phyloP scores from a whole-genome alignment of 805 yeast species.

The Saccharomycopsis fibuligera region DNA sequence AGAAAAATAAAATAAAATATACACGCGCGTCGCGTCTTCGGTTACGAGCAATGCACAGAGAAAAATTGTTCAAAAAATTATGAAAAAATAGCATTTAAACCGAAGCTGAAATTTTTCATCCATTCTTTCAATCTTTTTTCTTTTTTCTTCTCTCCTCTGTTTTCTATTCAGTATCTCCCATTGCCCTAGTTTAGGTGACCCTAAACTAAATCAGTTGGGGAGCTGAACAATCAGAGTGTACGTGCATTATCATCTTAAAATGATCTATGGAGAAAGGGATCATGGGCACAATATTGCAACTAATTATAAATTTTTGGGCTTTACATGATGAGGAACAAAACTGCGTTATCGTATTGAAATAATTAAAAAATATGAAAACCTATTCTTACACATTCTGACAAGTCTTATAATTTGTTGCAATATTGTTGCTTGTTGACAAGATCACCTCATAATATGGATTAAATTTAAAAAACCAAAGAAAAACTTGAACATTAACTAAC shows the following conservation, averaged over 20 bases:
- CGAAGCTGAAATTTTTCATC: not conserved
- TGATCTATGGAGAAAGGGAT: not conserved
- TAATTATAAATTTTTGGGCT: not conserved
- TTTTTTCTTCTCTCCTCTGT: not conserved
- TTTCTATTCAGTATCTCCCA: not conserved
- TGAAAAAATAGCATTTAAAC: too few species aligned
- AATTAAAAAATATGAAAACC: conserved; percentile 13
- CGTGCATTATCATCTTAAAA: not conserved
- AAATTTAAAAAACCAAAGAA: too few species aligned
- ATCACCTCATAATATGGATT: too few species aligned
- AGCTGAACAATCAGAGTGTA: not conserved
- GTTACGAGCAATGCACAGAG: not conserved
- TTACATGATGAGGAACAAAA: conserved; percentile 18
- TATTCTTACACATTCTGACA: too few species aligned
- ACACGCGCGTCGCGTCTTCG: not conserved
- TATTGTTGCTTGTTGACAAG: too few species aligned
- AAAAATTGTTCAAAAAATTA: too few species aligned
- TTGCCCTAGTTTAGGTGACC: not conserved
- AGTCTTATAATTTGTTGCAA: too few species aligned
- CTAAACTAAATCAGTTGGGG: too few species aligned
- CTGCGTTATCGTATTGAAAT: conserved; percentile 23
- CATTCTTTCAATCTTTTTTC: too few species aligned
- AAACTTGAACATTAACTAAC: too few species aligned
- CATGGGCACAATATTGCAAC: not conserved
- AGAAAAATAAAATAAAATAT: too few species aligned